Evolutionary conservation across 805 yeast species (phyloP).

Genomic region (Myxozyma neglecta): DNA sequence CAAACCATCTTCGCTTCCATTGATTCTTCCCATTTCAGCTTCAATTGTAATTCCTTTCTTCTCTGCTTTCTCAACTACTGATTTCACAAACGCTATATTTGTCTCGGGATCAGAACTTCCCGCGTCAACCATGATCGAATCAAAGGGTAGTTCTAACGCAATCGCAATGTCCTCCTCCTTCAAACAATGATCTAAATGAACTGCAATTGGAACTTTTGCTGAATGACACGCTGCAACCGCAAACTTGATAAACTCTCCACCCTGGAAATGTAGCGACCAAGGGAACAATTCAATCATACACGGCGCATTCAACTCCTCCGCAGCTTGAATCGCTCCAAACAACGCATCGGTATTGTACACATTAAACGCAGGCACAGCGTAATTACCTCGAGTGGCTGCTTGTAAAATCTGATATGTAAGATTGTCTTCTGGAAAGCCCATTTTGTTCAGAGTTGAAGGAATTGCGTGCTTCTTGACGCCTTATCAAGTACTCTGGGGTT

Average conservation of each 20-base stretch:
- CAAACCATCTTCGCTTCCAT: constrained; percentile 45
- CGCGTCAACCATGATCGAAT: constrained; percentile 45
- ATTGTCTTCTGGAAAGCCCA: constrained; percentile 30
- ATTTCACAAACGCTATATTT: constrained; percentile 37
- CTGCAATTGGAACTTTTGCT: constrained; percentile 41
- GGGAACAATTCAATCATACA: constrained; percentile 42
- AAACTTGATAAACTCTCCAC: constrained; percentile 38
- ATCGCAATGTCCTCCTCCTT: constrained; percentile 38
- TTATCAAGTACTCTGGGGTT: neutral
- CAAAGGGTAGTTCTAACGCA: constrained; percentile 41
- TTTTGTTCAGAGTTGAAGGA: neutral
- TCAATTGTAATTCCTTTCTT: constrained; percentile 39
- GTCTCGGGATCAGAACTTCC: constrained; percentile 42
- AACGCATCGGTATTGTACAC: constrained; percentile 40
- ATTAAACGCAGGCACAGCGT: constrained; percentile 42
- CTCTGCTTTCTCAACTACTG: constrained; percentile 38
- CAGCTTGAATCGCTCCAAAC: constrained; percentile 41
- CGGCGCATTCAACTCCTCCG: constrained; percentile 40
- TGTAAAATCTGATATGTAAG: constrained; percentile 37
- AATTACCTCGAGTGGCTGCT: constrained; percentile 38
- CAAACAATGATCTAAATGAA: constrained; percentile 44
- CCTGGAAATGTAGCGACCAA: constrained; percentile 41
- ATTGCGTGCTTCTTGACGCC: neutral
- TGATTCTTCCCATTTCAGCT: constrained; percentile 44
- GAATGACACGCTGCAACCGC: constrained; percentile 35